A percentile compares a stretch with the other conserved stretches of the same genome.
These are phyloP conservation scores for Elaphomyces granulatus DNA, from an alignment of 495 filamentous ascomycete species.

Conservation along the genomic window DNA sequence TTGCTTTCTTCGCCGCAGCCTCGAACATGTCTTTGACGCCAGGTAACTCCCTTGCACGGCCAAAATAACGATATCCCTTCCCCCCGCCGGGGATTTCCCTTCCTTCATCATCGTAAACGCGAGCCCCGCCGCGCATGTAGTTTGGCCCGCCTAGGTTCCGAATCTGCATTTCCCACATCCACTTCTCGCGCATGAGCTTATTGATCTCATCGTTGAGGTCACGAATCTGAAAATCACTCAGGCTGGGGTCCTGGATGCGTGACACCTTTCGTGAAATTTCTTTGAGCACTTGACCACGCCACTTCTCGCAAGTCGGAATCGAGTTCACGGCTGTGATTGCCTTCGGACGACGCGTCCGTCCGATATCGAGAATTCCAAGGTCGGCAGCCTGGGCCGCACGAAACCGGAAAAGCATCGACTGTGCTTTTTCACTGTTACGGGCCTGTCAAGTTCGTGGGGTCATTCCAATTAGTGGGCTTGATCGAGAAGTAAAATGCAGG, in stretches of 20 bases:
- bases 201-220: conserved; percentile 99
- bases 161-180: conserved; percentile 97
- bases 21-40: conserved; percentile 98
- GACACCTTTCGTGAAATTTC: conserved; percentile 94
- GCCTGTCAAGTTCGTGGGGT: conserved; percentile 33
- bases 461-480: conserved; percentile 10
- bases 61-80: conserved; percentile 87
- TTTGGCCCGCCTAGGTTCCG: conserved; percentile 88
- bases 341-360: conserved; percentile 81
- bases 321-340: conserved; percentile 68
- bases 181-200: conserved; percentile 95
- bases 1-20: conserved; percentile 38
- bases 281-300: conserved; percentile 94
- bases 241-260: conserved; percentile 76
- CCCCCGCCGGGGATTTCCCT: conserved; percentile 80
- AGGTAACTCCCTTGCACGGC: conserved; percentile 75
- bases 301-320: conserved; percentile 88
- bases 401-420: conserved; percentile 99
- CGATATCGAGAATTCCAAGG: conserved; percentile 85
- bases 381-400: conserved; percentile 94
- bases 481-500: not conserved
- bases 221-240: conserved; percentile 92
- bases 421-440: conserved; percentile 91
- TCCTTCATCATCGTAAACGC: conserved; percentile 84
- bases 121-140: conserved; percentile 82